Evolutionary conservation across 768 basidiomycete genomes (phyloP).

Genomic region (Amylocystis lapponica): DNA sequence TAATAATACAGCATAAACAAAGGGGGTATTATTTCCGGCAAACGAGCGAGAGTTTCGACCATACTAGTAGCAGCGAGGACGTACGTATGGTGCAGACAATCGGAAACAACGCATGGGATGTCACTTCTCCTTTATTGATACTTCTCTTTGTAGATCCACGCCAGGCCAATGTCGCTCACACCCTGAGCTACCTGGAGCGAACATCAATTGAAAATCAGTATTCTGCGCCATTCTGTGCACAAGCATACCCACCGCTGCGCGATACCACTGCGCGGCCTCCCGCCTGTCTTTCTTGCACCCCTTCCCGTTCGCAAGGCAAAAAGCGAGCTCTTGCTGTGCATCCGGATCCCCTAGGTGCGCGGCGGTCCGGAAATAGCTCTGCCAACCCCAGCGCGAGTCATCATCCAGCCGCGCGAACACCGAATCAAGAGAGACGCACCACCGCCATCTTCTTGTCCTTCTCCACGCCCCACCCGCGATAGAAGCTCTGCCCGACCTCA

Average conservation of each 20-base stretch:
- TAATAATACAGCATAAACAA: too few species aligned
- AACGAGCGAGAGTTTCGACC: too few species aligned
- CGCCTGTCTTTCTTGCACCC: slow-evolving; percentile 88
- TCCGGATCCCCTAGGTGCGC: slow-evolving; percentile 82
- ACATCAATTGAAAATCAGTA: not conserved
- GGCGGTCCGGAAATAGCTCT: slow-evolving; percentile 84
- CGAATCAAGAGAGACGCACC: slow-evolving; percentile 37
- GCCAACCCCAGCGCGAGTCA: not conserved
- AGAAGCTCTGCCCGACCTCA: slow-evolving; percentile 90
- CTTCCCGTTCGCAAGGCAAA: slow-evolving; percentile 80
- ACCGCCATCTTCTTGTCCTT: slow-evolving; percentile 91
- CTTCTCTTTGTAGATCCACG: slow-evolving; percentile 92
- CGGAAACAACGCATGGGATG: not conserved
- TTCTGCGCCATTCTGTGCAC: not conserved
- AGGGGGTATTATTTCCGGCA: too few species aligned
- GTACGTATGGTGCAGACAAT: too few species aligned
- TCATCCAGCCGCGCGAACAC: not conserved
- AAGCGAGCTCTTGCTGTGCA: slow-evolving; percentile 82
- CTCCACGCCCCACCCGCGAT: slow-evolving; percentile 84
- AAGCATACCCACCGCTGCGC: slow-evolving; percentile 58
- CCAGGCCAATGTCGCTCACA: slow-evolving; percentile 74
- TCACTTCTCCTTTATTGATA: slow-evolving; percentile 32
- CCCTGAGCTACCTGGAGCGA: slow-evolving; percentile 54
- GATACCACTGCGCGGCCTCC: slow-evolving; percentile 86
- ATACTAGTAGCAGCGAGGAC: too few species aligned